Evolutionary conservation across 352 stramenopile genomes (phyloP).

Genomic region (Pythium grandisporangium): DNA sequence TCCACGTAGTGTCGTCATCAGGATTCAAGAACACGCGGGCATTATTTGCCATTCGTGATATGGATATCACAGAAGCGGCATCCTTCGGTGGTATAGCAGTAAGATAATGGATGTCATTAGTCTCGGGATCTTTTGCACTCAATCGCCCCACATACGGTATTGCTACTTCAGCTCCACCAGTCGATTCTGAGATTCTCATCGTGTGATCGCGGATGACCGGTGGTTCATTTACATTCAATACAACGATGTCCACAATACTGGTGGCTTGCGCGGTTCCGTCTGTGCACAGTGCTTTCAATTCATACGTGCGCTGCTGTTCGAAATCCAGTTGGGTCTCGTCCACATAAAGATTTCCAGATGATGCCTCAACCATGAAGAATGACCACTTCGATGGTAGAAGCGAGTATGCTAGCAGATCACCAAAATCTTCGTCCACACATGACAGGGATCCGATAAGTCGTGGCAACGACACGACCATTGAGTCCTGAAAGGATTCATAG

Average conservation of each 20-base stretch:
- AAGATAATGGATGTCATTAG: constrained; percentile 11
- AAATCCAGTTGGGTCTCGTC: constrained; percentile 34
- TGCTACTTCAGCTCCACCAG: neutral
- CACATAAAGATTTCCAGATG: constrained; percentile 30
- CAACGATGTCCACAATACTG: constrained; percentile 12
- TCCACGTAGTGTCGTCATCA: constrained; percentile 11
- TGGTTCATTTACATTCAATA: constrained; percentile 44
- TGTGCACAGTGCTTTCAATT: constrained; percentile 20
- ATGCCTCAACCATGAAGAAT: constrained; percentile 32
- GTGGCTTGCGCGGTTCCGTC: constrained; percentile 16
- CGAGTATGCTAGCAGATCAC: constrained; percentile 19
- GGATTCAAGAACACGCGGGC: constrained; percentile 8
- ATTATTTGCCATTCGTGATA: neutral
- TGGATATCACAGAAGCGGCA: neutral
- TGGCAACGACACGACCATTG: neutral
- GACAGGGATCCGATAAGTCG: constrained; percentile 15
- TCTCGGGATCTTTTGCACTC: constrained; percentile 10
- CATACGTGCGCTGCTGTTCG: constrained; percentile 20
- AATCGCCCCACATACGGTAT: constrained; percentile 10
- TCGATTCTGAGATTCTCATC: constrained; percentile 27
- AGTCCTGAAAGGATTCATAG: constrained; percentile 1
- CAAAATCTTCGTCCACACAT: constrained; percentile 40
- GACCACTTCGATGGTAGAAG: constrained; percentile 11
- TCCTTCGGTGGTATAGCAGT: constrained; percentile 2
- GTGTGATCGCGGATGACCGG: constrained; percentile 16